A percentile compares a stretch with the other conserved stretches of the same genome.
Conservation (phyloP, 2,329 filamentous ascomycete genomes). For the Bipolaris bicolor region DNA sequence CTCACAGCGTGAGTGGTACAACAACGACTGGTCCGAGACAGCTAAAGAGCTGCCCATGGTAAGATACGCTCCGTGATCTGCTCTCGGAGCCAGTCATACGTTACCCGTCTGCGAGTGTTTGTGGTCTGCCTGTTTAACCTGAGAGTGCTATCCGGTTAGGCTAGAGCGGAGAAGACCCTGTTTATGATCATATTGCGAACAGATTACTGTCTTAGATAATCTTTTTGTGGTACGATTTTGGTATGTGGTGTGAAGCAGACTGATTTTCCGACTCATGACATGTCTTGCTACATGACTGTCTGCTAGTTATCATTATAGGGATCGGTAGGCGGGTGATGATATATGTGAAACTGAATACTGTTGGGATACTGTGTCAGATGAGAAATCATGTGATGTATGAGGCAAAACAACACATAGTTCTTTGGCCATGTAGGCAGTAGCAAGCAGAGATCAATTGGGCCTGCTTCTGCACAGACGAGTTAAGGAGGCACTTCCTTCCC, state of each 20-base stretch:
- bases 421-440: background rate
- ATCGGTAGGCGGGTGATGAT: background rate
- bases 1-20: background rate
- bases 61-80: too few relatives aligned
- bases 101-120: background rate
- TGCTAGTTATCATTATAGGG: background rate
- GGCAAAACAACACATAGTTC: background rate
- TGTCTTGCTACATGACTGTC: background rate
- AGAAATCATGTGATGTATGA: background rate
- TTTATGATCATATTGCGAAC: background rate
- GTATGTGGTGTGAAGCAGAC: background rate
- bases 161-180: background rate
- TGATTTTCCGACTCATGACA: background rate
- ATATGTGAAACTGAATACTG: background rate
- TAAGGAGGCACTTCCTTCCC: slow-evolving; percentile 48
- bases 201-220: background rate
- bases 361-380: background rate
- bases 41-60: background rate
- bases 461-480: slow-evolving; percentile 13
- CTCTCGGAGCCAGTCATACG: too few relatives aligned
- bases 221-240: background rate
- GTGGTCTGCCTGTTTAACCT: background rate
- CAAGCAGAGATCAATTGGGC: background rate
- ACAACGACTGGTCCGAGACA: background rate
- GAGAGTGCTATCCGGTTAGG: background rate